Evolutionary conservation across 306 rosid species (phyloP), one percentile per base, ranked within the genome.

Genomic region (Astragalus membranaceus): DNA sequence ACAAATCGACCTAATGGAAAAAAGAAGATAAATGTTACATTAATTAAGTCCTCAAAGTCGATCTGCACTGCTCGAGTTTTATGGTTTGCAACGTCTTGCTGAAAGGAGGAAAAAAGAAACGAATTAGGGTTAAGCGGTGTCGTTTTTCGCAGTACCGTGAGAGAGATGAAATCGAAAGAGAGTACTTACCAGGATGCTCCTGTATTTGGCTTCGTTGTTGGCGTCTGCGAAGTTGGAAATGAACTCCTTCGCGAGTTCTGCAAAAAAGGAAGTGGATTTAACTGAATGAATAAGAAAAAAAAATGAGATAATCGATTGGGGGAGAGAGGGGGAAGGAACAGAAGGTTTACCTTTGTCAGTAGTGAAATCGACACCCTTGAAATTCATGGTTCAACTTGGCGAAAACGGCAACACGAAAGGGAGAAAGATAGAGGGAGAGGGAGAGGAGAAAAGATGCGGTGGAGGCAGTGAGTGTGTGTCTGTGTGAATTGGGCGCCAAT

Each of bases 31-130:
- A 55, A 67, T 0, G 35, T 68, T 80, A 95, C 99, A 53, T 83
- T 83, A 39, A 83, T 67, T 43, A 91, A 72, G 76, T 95, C 97
- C 74, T 88, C 95, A 1, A 95, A 90, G 68, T 95, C 92, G 74
- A 95, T 91, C 73, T 89, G 79, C 33, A 94, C 64, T 13, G 98
- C 84, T 14, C 87, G 82, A 32, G 79, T 62, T 80, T 85, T 95
- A 54, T 91, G 99, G 57, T 95, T 95, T 0, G 97, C 96, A 48
- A 95, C 88, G 20, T 95, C 84, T 87, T 95, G 97, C 97, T 95
- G 92, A 76, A 80, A 79, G 33, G 5, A 26, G 46, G 33, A 1
- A 48, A 11, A 4, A 10, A 59, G 0, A 37, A 12, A 44, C 10
- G 47, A 46, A 69, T 67, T 64, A 80, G 71, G 69, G 53, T 23